phyloP scores from a whole-genome alignment of 345 rosid genomes.

The Rhodamnia rubescens region DNA sequence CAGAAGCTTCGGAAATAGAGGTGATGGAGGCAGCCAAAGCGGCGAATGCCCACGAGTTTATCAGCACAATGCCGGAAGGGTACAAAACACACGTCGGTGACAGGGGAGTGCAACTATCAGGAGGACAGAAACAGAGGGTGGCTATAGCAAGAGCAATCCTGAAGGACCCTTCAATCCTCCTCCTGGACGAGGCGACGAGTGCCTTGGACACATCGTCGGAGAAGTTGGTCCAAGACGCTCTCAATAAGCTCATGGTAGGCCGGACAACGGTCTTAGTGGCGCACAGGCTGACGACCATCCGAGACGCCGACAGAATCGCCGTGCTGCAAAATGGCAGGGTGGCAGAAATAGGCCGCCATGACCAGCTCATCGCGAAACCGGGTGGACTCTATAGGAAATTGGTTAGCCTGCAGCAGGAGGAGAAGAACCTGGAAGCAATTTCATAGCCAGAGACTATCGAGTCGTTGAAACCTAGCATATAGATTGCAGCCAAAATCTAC shows the following conservation, averaged over 20 bases:
- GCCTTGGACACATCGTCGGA: slow-evolving; percentile 67
- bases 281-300: slow-evolving; percentile 63
- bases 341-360: slow-evolving; percentile 65
- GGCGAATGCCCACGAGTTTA: slow-evolving; percentile 77
- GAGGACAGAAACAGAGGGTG: slow-evolving; percentile 85
- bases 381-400: slow-evolving; percentile 49
- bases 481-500: background rate
- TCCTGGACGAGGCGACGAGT: slow-evolving; percentile 82
- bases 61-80: slow-evolving; percentile 63
- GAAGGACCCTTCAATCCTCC: slow-evolving; percentile 63
- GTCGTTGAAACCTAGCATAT: background rate
- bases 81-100: slow-evolving; percentile 71
- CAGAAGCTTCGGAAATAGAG: slow-evolving; percentile 61
- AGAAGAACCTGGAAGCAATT: slow-evolving; percentile 1
- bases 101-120: slow-evolving; percentile 70
- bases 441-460: background rate
- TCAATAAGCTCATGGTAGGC: slow-evolving; percentile 64
- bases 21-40: slow-evolving; percentile 56
- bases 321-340: slow-evolving; percentile 59
- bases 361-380: slow-evolving; percentile 32
- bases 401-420: slow-evolving; percentile 39
- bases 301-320: slow-evolving; percentile 43
- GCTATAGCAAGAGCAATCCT: slow-evolving; percentile 75
- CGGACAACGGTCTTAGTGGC: slow-evolving; percentile 70
- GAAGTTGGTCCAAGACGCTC: slow-evolving; percentile 68